A percentile compares a stretch with the other conserved stretches of the same genome.
Evolutionary conservation across 441 rosid species (phyloP).

Genomic region (Arabidopsis hybrid): DNA sequence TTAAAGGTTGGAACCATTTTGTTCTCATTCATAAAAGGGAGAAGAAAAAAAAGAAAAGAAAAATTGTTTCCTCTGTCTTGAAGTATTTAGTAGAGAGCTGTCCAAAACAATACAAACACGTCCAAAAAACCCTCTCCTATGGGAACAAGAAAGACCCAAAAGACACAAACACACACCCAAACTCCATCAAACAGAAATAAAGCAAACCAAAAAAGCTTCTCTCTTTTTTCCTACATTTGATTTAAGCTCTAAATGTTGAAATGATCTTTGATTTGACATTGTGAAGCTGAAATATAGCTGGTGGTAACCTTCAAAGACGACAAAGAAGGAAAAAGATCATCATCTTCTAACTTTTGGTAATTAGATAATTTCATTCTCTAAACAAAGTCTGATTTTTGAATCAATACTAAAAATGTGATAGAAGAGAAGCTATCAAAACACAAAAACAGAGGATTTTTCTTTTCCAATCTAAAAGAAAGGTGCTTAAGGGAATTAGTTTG

Average conservation of each 20-base stretch:
- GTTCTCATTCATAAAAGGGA: too few relatives aligned
- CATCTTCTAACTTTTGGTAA: slow-evolving; percentile 30
- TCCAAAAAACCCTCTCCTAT: slow-evolving; percentile 31
- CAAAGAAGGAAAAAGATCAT: slow-evolving; percentile 26
- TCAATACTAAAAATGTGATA: background rate
- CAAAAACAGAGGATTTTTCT: background rate
- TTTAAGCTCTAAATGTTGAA: slow-evolving; percentile 2
- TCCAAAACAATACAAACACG: slow-evolving; percentile 36
- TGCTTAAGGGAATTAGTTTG: slow-evolving; percentile 30
- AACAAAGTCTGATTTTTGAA: background rate
- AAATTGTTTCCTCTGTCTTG: slow-evolving; percentile 16
- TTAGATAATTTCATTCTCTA: background rate
- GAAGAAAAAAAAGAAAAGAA: too few relatives aligned
- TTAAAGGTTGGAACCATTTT: background rate
- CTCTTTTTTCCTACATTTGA: background rate
- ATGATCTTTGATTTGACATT: slow-evolving; percentile 19
- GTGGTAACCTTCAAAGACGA: background rate
- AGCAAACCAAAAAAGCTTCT: background rate
- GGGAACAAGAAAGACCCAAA: slow-evolving; percentile 40
- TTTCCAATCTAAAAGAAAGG: background rate
- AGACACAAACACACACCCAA: slow-evolving; percentile 39
- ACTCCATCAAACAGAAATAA: slow-evolving; percentile 34
- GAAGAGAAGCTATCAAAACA: slow-evolving; percentile 13
- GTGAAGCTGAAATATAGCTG: slow-evolving; percentile 5
- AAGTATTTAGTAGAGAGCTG: slow-evolving; percentile 33